Conservation (phyloP, 2,329 filamentous ascomycete species). For the Diplocarpon rosae region DNA sequence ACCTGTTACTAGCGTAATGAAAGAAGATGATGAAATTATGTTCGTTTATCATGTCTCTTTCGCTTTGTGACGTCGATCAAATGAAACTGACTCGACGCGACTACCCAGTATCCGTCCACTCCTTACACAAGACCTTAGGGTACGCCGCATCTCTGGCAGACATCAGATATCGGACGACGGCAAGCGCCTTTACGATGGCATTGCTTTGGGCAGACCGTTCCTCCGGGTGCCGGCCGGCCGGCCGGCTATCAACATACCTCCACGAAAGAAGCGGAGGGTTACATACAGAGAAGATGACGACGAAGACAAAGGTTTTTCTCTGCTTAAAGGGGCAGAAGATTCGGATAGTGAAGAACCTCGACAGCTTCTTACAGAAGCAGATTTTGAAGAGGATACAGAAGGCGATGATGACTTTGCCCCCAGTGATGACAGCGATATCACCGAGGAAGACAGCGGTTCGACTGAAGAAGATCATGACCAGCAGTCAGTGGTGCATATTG, state of each 20-base stretch:
- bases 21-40: constrained; percentile 77
- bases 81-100: constrained; percentile 2
- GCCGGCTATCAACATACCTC: constrained; percentile 59
- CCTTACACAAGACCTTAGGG: constrained; percentile 60
- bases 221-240: constrained; percentile 48
- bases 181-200: constrained; percentile 71
- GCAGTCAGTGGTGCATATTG: constrained; percentile 23
- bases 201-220: constrained; percentile 69
- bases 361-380: constrained; percentile 22
- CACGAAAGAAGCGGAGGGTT: constrained; percentile 56
- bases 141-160: constrained; percentile 63
- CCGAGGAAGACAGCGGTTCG: constrained; percentile 9
- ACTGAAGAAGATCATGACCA: constrained; percentile 24
- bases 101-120: constrained; percentile 62
- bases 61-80: neutral
- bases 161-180: constrained; percentile 73
- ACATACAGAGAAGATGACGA: constrained; percentile 32
- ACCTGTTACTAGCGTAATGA: constrained; percentile 55
- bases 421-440: constrained; percentile 22
- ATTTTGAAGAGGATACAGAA: constrained; percentile 28
- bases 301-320: constrained; percentile 22
- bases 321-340: constrained; percentile 23
- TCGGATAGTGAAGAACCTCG: constrained; percentile 23
- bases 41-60: constrained; percentile 33
- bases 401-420: constrained; percentile 22